A percentile compares a stretch with the other conserved stretches of the same genome.
Conservation (phyloP, 108 stramenopile species). For the Nitzschia sp. region DNA sequence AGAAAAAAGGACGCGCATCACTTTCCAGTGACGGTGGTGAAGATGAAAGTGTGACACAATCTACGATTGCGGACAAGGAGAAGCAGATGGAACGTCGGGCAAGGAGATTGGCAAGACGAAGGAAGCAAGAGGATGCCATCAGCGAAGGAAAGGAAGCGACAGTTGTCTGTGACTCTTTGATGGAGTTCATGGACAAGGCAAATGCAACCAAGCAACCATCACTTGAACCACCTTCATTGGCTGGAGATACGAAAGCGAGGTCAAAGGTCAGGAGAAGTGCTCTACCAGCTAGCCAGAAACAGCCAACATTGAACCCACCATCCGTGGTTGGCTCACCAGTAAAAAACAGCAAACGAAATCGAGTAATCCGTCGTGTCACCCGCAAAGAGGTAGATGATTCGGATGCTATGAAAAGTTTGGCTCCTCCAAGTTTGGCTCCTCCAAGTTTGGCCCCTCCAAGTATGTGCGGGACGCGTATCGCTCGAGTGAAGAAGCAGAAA, state of each 20-base stretch:
- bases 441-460: slow-evolving; percentile 15
- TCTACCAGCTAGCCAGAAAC: not conserved
- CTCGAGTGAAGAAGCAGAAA: not conserved
- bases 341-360: too few relatives aligned
- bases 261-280: not conserved
- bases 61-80: slow-evolving; percentile 5
- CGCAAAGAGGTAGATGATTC: not conserved
- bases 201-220: not conserved
- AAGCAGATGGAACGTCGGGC: slow-evolving; percentile 7
- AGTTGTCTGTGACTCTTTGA: not conserved
- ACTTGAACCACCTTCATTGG: slow-evolving; percentile 3
- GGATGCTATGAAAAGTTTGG: not conserved
- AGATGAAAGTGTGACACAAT: not conserved
- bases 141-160: not conserved
- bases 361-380: too few relatives aligned
- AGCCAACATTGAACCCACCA: not conserved
- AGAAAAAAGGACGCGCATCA: too few relatives aligned
- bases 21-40: too few relatives aligned
- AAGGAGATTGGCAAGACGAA: slow-evolving; percentile 2
- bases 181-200: not conserved
- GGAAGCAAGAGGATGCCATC: not conserved
- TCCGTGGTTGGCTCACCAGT: not conserved
- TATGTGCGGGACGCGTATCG: not conserved
- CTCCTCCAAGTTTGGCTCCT: slow-evolving; percentile 14
- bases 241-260: slow-evolving; percentile 1